Conservation (phyloP, 2,329 filamentous ascomycete genomes). For the Epichloe gansuensis region DNA sequence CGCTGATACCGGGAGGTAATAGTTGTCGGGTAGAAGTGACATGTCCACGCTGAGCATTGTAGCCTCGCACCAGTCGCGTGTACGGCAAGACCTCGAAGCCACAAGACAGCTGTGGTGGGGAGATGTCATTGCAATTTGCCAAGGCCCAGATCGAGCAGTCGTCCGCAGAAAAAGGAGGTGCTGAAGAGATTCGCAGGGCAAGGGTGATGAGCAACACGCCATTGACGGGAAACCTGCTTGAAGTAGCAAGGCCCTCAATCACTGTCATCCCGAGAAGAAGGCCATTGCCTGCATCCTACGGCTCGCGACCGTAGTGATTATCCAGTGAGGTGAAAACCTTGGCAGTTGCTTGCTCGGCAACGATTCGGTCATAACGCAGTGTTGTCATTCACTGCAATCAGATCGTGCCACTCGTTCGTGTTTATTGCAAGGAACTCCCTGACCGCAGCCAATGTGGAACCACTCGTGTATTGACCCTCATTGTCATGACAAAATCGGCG, state of each 20-base stretch:
- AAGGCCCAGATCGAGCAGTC: not conserved
- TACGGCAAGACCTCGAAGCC: not conserved
- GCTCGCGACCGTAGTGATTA: not conserved
- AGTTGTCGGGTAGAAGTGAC: not conserved
- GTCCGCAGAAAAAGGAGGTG: not conserved
- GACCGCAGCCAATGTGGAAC: conserved; percentile 1
- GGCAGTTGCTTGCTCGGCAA: not conserved
- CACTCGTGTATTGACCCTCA: not conserved
- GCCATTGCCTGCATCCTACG: not conserved
- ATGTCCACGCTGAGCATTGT: not conserved
- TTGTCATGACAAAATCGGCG: conserved; percentile 1
- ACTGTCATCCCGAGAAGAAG: not conserved
- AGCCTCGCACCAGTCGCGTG: not conserved
- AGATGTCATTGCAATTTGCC: no score
- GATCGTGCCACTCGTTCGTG: not conserved
- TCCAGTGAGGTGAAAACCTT: not conserved
- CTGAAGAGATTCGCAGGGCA: not conserved
- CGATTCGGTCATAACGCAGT: not conserved
- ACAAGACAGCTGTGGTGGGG: no score
- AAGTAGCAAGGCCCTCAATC: not conserved
- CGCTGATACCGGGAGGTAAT: not conserved
- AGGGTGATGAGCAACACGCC: not conserved
- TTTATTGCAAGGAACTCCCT: not conserved
- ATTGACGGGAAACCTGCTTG: not conserved
- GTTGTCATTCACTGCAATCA: not conserved